Base-by-base conservation (phyloP, 2,329 filamentous ascomycete genomes). In the Erysiphe neolycopersici region DNA sequence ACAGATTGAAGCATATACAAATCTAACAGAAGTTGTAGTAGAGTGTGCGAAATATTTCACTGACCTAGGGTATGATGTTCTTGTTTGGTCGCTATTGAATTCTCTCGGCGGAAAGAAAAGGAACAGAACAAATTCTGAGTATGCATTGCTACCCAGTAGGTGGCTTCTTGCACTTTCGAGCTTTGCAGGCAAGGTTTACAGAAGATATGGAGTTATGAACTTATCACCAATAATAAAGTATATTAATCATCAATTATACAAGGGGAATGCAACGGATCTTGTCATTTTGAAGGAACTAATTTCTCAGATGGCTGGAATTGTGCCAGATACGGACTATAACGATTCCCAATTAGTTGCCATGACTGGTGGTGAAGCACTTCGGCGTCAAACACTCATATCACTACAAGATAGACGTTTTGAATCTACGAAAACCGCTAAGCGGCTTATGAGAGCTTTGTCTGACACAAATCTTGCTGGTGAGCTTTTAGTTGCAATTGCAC, bases 41-140 rank as follows among this genome's bases (percentile, higher is more conserved):
- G 84, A 94, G 56, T 94, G 85, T 54, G 84, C 82, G 35, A 78
- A 82, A 53, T 94, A 94, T 57, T 94, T 95, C 52, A 93, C 87
- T 1, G 76, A 81, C 44, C 64, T 98, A 33, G 87, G 82, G 0
- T 93, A 93, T 56, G 89, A 98, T 58, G 81, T 93, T 30, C 66
- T 98, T 38, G 80, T 83, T 3, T 98, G 87, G 84, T 82, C 83
- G 17, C 65, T 98, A 38, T 73, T 98, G 60, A 91, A 75, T 54
- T 74, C 73, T 1, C 61, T 78, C 12, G 71, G 71, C 44, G 71
- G 70, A 42, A 72, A 73, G 49, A 66, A 68, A 43, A 65, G 73
- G 53, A 76, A 71, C 53, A 65, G 73, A 32, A 76, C 69, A 5
- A 71, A 74, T 51, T 68, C 67, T 22, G 66, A 68, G 39, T 74